Base-by-base conservation (phyloP, 2,329 filamentous ascomycete genomes). In the Blastomyces emzantsi region DNA sequence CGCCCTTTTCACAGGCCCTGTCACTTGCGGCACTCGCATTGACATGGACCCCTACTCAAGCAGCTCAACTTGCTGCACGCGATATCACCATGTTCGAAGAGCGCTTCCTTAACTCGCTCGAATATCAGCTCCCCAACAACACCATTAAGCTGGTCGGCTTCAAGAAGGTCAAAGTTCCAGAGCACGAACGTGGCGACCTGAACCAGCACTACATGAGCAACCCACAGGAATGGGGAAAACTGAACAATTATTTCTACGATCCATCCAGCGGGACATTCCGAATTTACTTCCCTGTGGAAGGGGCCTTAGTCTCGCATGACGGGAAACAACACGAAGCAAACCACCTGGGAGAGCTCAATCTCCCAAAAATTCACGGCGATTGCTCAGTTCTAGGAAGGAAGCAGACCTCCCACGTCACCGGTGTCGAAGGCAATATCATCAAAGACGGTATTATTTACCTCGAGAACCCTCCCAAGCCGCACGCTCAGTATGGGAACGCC, bases 361-460 rank as follows among this genome's bases (percentile, higher is more conserved):
- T 54, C 25, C 19, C 51, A 22, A 51, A 63, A 33, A 43, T 58
- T 19, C 22, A 49, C 25, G 54, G 54, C 22, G 61, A 63, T 43
- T 63, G 36, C 45, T 55, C 61, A 30, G 61, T 63, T 7, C 33
- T 59, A 19, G 61, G 61, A 5, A 55, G 61, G 28, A 63, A 63
- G 25, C 11, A 63, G 36, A 63, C 61, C 2, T 15, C 36, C 28
- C 43, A 57, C 17, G 33, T 63, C 61, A 59, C 61, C n/a, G 61
- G 61, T 19, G 61, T 58, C 43, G 47, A 59, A 55, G 61, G 61
- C 41, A 63, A 63, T 55, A 63, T 59, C 22, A 63, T 63, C 54
- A 63, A 63, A 59, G 54, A 63, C n/a, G 61, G 61, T 17, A 52
- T 63, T 39, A 63, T 63, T 49, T 63, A 63, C 30, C 61, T 63